Evolutionary conservation across 176 grass and related monocot genomes (phyloP), one percentile per base, ranked within the genome.

Genomic region (Cenchrus purpureus): DNA sequence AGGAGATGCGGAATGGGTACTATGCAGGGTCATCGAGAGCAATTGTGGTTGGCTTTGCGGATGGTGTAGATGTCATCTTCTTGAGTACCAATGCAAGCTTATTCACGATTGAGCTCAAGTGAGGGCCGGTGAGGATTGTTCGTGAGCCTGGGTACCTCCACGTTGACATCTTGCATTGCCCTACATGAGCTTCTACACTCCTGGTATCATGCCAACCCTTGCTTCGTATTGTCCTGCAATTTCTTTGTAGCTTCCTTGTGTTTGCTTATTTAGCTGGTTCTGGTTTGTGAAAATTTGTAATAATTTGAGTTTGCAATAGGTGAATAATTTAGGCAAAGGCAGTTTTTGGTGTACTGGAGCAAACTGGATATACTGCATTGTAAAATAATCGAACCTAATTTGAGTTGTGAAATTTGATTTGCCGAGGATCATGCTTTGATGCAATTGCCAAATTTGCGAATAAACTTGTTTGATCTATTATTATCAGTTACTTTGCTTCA

Each of bases 151-250:
- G 37, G 37, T 0, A 5, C 37, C 25, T 25, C 25, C 20, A 20
- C 16, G 2, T 2, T 1, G 10, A 0, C 0, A 0, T 68, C 37
- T 17, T 43, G 32, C 65, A 25, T 25, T 25, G 25, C 25, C 65
- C 65, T 68, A 68, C 65, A 68, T 68, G 65, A 68, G 16, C 34
- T 68, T 68, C 16, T 68, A 20, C 8, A 44, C 66, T 44, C 66
- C 66, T 11, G 37, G 66, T 44, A 69, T 69, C 2, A 0, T 44
- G 43, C 37, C 19, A 62, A 3, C 60, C 10, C 22, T 62, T 62
- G n/a, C 60, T 28, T 25, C n/a, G 3, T 62, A 22, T 10, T 11
- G n/a, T 29, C n/a, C 9, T 25, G 59, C 59, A 22, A 10, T 9
- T 22, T 22, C 2, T 10, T 2, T 62, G 4, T 29, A 62, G 5